Base-by-base conservation (phyloP, 192 early-diverging fungal genomes). In the Rhizoclosmatium globosum region DNA sequence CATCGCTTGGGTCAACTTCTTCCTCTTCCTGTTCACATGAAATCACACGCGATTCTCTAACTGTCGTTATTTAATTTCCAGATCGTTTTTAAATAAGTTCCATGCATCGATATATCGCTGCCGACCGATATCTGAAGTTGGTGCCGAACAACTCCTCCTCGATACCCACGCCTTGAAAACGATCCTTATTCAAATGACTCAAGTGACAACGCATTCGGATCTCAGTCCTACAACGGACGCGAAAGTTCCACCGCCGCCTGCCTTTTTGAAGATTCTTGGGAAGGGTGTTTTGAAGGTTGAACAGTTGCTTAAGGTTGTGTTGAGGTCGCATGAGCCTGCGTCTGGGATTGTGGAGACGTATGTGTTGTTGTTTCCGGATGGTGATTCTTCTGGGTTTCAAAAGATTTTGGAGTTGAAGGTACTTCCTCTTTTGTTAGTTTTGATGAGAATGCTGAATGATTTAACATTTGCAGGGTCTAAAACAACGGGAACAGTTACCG, bases 101-200 rank as follows among this genome's bases (percentile, higher is more conserved):
- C 79, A 91, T 48, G 85, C 81, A 2, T 94, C 91, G 60, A 89
- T 99, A 45, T 90, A 86, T 38, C 83, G 85, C 21, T 97, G 95
- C 81, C 89, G 89, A 65, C 92, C 92, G 2, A 93, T 98, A 4
- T 95, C 94, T 1, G 96, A 97, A 85, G 91, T 96, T 58, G 98
- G 97, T 38, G 97, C 97, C 3, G 98, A 99, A 75, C 98, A 99
- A 81, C 87, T 92, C 78, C 86, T 99, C 1, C 83, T 99, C 13
- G 98, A 99, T 84, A 97, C 93, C 19, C 95, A 98, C 76, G 92
- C 96, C 3, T 84, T 99, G 45, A 98, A 97, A 76, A 94, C 94
- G 0, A 85, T 91, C 13, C 78, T 99, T 47, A 78, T 92, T 46
- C 92, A 92, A 43, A 89, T 97, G 80, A 92, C 94, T 2, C 7